Base-by-base conservation (phyloP, 768 basidiomycete genomes). In the Sistotremastrum niveocremeum region DNA sequence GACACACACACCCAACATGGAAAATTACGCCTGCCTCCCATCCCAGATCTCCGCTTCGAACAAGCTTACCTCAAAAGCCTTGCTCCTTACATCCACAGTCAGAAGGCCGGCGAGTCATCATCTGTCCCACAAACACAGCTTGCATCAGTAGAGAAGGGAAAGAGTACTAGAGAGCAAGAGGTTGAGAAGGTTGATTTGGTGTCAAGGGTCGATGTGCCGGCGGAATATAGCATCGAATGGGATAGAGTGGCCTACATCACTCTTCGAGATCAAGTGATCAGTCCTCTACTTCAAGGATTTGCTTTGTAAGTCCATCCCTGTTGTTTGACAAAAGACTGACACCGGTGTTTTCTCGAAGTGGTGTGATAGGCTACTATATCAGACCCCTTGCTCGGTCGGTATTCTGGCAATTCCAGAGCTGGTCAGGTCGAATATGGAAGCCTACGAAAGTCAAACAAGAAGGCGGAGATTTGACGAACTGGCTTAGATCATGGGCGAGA, bases 31-130 rank as follows among this genome's bases (percentile, higher is more conserved):
- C 58, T 78, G n/a, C 74, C 76, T 29, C 56, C 63, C 38, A 77
- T 85, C 44, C 82, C 83, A 30, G 84, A 87, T 57, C 63, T 85
- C 35, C 81, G 84, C 30, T 84, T 84, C 64, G 84, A 86, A 56
- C 71, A 75, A 47, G 77, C 74, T 43, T 87, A 82, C 59, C 49
- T 84, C 47, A 71, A 69, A 51, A 81, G 77, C 51, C 68, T 84
- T 50, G 67, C 63, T 29, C 65, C 68, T 6, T 76, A 68, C 54
- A 62, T 78, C 42, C 66, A 72, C 43, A 55, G 79, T 41, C 62
- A 60, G 56, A 60, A 30, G 50, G 52, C 44, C 29, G 48, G 53
- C 46, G 65, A 60, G 46, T 20, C 29, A 20, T 20, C 30, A 20
- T 34, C 11, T 44, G 42, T 31, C 20, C 20, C 20, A 20, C 20